Evolutionary conservation across 1,139 yeast genomes (phyloP).

Genomic region (Entelexis sorbosivorans): DNA sequence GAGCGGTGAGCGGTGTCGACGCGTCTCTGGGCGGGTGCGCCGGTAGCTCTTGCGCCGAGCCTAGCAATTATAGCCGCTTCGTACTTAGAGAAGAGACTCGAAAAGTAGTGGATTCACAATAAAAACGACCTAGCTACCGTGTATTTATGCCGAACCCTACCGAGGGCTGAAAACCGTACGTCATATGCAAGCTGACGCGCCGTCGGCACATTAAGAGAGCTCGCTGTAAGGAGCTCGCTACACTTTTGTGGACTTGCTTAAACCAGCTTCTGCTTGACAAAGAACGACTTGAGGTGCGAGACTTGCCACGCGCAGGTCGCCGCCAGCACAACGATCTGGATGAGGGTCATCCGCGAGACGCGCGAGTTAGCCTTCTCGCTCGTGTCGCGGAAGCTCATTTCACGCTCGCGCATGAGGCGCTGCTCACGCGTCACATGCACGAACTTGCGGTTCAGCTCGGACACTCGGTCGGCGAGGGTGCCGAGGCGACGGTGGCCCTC

Average conservation of each 20-base stretch:
- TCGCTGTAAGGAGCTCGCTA: too few relatives aligned
- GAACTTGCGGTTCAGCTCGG: slow-evolving; percentile 44
- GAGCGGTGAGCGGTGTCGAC: background rate
- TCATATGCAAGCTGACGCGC: too few relatives aligned
- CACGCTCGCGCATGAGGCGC: slow-evolving; percentile 55
- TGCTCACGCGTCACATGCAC: slow-evolving; percentile 54
- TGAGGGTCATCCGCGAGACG: slow-evolving; percentile 54
- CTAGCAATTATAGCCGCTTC: too few relatives aligned
- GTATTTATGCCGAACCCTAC: too few relatives aligned
- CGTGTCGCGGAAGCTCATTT: slow-evolving; percentile 54
- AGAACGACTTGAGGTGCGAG: slow-evolving; percentile 50
- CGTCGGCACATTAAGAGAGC: too few relatives aligned
- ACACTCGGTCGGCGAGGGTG: slow-evolving; percentile 43
- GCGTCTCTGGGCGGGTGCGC: too few relatives aligned
- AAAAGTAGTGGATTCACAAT: too few relatives aligned
- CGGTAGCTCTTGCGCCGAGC: too few relatives aligned
- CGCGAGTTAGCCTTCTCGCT: slow-evolving; percentile 55
- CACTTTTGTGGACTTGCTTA: slow-evolving; percentile 23
- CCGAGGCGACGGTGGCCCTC: slow-evolving; percentile 41
- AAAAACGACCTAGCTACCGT: too few relatives aligned
- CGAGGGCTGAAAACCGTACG: too few relatives aligned
- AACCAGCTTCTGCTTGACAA: slow-evolving; percentile 54
- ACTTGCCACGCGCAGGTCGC: slow-evolving; percentile 60
- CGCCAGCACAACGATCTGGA: slow-evolving; percentile 48
- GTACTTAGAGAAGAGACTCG: too few relatives aligned